Evolutionary conservation across 73 alveolate species (phyloP).

Genomic region (Uronychia setigera): DNA sequence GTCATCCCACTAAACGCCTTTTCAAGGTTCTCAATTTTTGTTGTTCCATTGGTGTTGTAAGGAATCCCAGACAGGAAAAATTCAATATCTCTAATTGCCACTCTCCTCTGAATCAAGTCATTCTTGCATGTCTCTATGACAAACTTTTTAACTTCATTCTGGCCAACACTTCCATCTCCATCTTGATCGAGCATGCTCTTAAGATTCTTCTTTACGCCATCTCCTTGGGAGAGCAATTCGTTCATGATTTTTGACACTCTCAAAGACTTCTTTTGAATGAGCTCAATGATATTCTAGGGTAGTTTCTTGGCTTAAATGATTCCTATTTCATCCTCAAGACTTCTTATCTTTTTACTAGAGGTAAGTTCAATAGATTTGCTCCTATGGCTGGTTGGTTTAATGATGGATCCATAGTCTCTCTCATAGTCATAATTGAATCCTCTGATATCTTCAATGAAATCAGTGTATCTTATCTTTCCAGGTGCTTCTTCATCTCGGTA

Average conservation of each 20-base stretch:
- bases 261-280: neutral
- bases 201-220: neutral
- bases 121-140: conserved; percentile 23
- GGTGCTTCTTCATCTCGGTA: conserved; percentile 25
- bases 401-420: conserved; percentile 3
- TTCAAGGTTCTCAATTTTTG: conserved; percentile 21
- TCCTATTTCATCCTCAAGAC: neutral
- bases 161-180: conserved; percentile 22
- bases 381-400: neutral
- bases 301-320: neutral
- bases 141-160: conserved; percentile 30
- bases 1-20: conserved; percentile 12
- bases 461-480: conserved; percentile 30
- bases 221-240: neutral
- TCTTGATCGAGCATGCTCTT: conserved; percentile 21
- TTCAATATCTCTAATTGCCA: conserved; percentile 28
- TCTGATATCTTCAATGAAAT: conserved; percentile 46
- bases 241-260: neutral
- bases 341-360: neutral
- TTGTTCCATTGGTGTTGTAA: conserved; percentile 41
- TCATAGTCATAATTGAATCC: conserved; percentile 46
- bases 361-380: neutral
- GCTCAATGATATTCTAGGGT: neutral
- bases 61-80: conserved; percentile 27
- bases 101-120: conserved; percentile 21